phyloP scores from a whole-genome alignment of 208 protist species.

The Leishmania martiniquensis region DNA sequence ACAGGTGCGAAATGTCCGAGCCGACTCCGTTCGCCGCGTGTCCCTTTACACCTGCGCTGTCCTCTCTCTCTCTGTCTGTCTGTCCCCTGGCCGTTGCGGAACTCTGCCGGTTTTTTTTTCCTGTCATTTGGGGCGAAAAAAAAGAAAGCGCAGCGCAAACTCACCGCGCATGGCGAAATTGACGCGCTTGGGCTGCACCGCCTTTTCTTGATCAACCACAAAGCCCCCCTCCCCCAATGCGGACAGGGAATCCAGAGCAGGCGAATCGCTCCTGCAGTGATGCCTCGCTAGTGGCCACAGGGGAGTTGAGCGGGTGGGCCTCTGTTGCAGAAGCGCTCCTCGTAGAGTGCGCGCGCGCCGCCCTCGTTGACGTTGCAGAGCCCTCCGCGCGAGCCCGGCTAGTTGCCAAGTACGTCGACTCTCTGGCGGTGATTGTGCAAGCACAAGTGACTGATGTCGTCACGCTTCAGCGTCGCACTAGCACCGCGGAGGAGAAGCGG shows the following conservation, averaged over 20 bases:
- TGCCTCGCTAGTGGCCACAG: neutral
- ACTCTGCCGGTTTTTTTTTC: neutral
- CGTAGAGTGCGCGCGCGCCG: slow-evolving; percentile 19
- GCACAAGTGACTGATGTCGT: neutral
- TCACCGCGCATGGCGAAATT: neutral
- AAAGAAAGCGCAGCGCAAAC: neutral
- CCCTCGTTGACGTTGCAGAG: slow-evolving; percentile 33
- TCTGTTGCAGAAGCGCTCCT: slow-evolving; percentile 34
- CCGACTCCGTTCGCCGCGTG: neutral
- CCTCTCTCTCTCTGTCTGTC: no score
- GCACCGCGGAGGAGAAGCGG: slow-evolving; percentile 1
- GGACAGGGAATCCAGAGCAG: slow-evolving; percentile 3
- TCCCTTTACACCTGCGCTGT: neutral
- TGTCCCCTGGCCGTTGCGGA: neutral
- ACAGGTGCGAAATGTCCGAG: neutral
- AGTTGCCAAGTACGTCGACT: slow-evolving; percentile 7
- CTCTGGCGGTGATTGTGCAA: slow-evolving; percentile 14
- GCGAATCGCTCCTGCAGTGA: neutral
- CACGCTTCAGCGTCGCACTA: slow-evolving; percentile 12
- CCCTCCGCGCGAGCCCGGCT: slow-evolving; percentile 27
- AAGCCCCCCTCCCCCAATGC: slow-evolving; percentile 6
- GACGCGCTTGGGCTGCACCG: neutral
- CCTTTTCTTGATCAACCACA: neutral
- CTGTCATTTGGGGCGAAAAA: no score
- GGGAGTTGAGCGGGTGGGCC: slow-evolving; percentile 45